Evolutionary conservation across 495 filamentous ascomycete genomes (phyloP), one percentile per base, ranked within the genome.

Genomic region (Jackrogersella minutella): DNA sequence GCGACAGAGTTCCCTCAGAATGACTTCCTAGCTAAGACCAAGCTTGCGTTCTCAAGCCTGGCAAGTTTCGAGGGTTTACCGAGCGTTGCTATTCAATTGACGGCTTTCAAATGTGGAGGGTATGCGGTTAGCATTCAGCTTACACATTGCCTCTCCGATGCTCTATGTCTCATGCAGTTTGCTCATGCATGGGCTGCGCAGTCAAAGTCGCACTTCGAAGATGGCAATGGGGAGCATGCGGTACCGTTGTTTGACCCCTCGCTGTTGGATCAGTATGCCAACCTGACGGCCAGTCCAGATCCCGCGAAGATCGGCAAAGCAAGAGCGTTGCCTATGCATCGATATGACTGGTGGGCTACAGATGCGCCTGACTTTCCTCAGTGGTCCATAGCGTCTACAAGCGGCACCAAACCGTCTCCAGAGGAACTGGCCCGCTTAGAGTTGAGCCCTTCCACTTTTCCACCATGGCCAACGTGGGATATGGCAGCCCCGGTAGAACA

Each of bases 91-190:
- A 66, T 81, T 30, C 79, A 80, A 53, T 8, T 84, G 6, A 84
- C 76, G 0, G 61, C 61, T 1, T 76, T 82, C 40, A 69, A 67
- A 9, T 78, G 75, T 40, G 81, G 80, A 6, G 82, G 79, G 2
- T 77, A 76, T 36, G 76, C 76, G 1, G 37, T 85, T 4, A 73
- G 77, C 26, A 69, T 81, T 16, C 78, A 74, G 36, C 52, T 82
- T 0, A 73, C 79, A 0, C 84, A 87, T 64, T 76, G 77, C 13
- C 66, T 86, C 4, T 78, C 78, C 1, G 84, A 87, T 69, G 81
- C 82, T 2, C 69, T 78, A 24, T 43, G 79, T 1, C 56, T 87
- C n/a, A 68, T 78, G 10, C 62, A 74, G 14, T 86, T 87, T 28
- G 72, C 78, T 3, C 76, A 83, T 26, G 73, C 78, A 30, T 84